Conservation (phyloP, 1,139 yeast species). For the Eremothecium gossypii region DNA sequence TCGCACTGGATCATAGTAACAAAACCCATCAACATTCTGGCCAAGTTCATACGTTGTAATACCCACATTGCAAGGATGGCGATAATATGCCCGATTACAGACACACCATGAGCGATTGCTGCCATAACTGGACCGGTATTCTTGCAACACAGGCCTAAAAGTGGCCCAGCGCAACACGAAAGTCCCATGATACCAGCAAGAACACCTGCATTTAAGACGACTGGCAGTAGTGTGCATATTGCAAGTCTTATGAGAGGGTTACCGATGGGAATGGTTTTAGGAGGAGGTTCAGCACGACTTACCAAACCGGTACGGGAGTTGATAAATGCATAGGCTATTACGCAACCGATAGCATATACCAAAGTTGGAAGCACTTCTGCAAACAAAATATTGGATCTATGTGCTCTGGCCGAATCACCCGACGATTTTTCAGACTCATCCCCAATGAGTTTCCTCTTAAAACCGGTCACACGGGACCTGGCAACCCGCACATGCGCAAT, state of each 20-base stretch:
- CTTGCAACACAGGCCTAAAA: constrained; percentile 92
- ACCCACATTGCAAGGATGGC: constrained; percentile 97
- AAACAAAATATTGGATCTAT: constrained; percentile 73
- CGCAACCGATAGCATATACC: constrained; percentile 82
- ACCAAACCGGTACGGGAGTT: constrained; percentile 96
- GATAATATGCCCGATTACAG: constrained; percentile 74
- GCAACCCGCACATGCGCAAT: constrained; percentile 93
- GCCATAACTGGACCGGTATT: constrained; percentile 97
- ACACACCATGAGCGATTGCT: constrained; percentile 91
- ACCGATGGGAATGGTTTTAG: too few species aligned
- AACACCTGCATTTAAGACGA: constrained; percentile 82
- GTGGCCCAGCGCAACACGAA: constrained; percentile 96
- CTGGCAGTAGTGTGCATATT: constrained; percentile 86
- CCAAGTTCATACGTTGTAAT: constrained; percentile 82
- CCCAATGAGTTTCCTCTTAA: constrained; percentile 82
- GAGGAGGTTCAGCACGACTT: constrained; percentile 29
- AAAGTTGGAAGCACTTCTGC: constrained; percentile 83
- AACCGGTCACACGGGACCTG: constrained; percentile 96
- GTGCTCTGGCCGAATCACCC: constrained; percentile 93
- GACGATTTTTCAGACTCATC: constrained; percentile 88
- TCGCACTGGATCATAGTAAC: constrained; percentile 79
- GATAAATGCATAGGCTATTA: constrained; percentile 84
- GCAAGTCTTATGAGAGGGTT: constrained; percentile 80
- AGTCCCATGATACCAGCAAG: constrained; percentile 62
- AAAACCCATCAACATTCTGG: constrained; percentile 81